Percentiles rank a stretch among this genome's conserved stretches.
Evolutionary conservation across 257 asterid species (phyloP).

Genomic region (Linaria vulgaris): DNA sequence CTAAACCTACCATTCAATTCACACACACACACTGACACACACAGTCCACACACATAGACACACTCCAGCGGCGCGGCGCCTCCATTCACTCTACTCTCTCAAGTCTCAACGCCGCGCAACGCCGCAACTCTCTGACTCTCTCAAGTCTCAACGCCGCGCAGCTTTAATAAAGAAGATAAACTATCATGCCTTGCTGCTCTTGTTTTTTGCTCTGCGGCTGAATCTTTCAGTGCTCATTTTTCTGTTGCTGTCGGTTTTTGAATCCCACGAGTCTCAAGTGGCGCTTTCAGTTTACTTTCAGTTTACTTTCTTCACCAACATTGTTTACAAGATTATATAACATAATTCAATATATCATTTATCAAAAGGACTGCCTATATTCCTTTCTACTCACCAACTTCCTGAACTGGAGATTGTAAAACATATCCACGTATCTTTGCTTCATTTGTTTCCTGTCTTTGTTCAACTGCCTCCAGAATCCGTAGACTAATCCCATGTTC

Average conservation of each 20-base stretch:
- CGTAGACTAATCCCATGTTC: slow-evolving; percentile 70
- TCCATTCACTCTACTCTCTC: too few species aligned
- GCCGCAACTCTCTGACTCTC: too few species aligned
- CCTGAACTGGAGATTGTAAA: slow-evolving; percentile 73
- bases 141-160: too few species aligned
- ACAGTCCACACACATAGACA: too few species aligned
- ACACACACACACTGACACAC: too few species aligned
- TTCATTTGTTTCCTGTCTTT: slow-evolving; percentile 60
- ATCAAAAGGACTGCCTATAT: neutral
- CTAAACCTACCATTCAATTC: too few species aligned
- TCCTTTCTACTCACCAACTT: slow-evolving; percentile 47
- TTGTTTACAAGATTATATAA: too few species aligned
- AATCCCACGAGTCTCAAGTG: slow-evolving; percentile 23
- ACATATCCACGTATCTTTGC: slow-evolving; percentile 60
- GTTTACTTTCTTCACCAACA: slow-evolving; percentile 48
- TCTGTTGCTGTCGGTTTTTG: slow-evolving; percentile 21
- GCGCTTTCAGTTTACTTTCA: slow-evolving; percentile 34
- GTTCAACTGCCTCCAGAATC: slow-evolving; percentile 71
- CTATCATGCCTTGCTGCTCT: slow-evolving; percentile 30
- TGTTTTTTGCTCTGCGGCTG: slow-evolving; percentile 17
- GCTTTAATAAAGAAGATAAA: neutral
- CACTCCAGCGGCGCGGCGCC: too few species aligned
- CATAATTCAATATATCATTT: too few species aligned
- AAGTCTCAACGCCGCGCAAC: too few species aligned
- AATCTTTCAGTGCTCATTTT: slow-evolving; percentile 13